These are phyloP conservation scores for Lathyrus oleraceus DNA, from an alignment of 306 rosid genomes.

Conservation along the genomic window DNA sequence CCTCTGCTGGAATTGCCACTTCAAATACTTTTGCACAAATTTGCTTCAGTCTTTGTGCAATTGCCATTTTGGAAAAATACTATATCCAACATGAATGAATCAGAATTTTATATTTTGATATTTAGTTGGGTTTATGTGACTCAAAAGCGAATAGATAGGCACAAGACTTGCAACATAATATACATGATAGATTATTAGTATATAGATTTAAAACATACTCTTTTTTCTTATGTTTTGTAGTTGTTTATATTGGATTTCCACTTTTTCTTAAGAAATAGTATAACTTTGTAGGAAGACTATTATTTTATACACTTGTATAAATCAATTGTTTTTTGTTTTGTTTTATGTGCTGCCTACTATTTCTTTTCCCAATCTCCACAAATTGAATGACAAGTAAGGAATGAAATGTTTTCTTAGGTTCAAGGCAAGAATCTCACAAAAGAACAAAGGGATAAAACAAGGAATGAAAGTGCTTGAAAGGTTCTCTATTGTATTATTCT, in stretches of 20 bases:
- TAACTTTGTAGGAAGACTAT: neutral
- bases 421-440: slow-evolving; percentile 5
- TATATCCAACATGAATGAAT: slow-evolving; percentile 19
- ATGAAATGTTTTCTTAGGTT: slow-evolving; percentile 6
- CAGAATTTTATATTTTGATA: slow-evolving; percentile 12
- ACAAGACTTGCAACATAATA: neutral
- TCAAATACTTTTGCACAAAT: slow-evolving; percentile 28
- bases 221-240: neutral
- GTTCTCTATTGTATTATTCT: neutral
- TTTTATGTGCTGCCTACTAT: neutral
- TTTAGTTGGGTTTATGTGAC: neutral
- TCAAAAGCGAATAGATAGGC: neutral
- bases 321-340: neutral
- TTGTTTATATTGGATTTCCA: neutral
- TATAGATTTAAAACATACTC: slow-evolving; percentile 18
- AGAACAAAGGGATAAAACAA: slow-evolving; percentile 5
- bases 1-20: slow-evolving; percentile 41
- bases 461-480: neutral
- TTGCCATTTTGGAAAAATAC: slow-evolving; percentile 23
- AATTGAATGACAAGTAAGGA: neutral
- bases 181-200: slow-evolving; percentile 25
- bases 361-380: slow-evolving; percentile 18
- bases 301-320: neutral
- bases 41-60: slow-evolving; percentile 42
- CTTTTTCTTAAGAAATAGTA: neutral